Base-by-base conservation (phyloP, 371 early-diverging fungal species). In the Mucor sp. region DNA sequence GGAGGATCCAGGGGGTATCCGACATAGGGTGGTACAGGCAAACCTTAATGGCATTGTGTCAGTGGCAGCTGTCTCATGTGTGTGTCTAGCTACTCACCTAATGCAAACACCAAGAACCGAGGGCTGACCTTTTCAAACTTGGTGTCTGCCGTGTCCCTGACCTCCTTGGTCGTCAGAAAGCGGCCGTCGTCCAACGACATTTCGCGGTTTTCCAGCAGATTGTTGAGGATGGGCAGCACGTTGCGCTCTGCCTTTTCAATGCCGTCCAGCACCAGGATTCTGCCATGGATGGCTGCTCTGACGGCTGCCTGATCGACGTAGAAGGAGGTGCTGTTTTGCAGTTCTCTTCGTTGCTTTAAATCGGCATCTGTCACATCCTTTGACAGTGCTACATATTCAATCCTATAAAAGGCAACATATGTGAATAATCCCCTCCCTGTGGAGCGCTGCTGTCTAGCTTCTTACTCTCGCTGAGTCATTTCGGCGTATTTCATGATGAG, bases 241-340 rank as follows among this genome's bases (percentile, higher is more conserved):
- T 95, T 95, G 17, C 95, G 87, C 63, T 95, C 95, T 0, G 94
- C 93, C 68, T 93, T 92, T 73, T 93, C 92, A 60, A 93, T 88
- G 27, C 94, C 93, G 66, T 95, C 95, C 62, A 95, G 74, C 6
- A 95, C 85, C 57, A 94, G 63, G 57, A 95, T 88, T 32, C 94
- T 77, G 6, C 95, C 95, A 41, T 93, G 79, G 23, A 90, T 86
- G 9, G 95, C 95, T 6, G 95, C 95, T 12, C 92, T 79, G 15
- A 95, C 94, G 61, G 89, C 89, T 15, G 91, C 89, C 62, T 92
- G 92, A 70, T 95, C 94, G 6, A 90, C 85, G 70, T 91, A 91
- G 50, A 83, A 87, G 0, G 92, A 91, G 1, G 90, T 90, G 2
- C 90, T 91, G 21, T 84, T 81, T 15, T 77, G 74, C 39, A 95